Percentiles rank a stretch among this genome's conserved stretches.
These are phyloP conservation scores for Mycena galopus DNA, from an alignment of 768 basidiomycete species.

Conservation along the genomic window DNA sequence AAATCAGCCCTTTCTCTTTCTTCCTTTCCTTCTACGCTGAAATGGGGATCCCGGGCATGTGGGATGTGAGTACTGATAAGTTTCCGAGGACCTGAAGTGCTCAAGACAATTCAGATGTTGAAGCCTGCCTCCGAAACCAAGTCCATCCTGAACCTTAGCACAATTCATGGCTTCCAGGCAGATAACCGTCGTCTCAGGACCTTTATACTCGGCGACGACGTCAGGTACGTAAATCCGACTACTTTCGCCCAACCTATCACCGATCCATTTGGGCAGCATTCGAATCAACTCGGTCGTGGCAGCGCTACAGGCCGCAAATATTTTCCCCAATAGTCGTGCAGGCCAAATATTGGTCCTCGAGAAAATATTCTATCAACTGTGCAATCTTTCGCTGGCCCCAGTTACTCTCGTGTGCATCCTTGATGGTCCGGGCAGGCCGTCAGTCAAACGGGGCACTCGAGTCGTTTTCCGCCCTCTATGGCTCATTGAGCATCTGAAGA, in stretches of 20 bases:
- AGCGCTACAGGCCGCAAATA: background rate
- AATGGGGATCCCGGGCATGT: no score
- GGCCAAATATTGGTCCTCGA: background rate
- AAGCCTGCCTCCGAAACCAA: background rate
- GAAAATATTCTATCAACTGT: background rate
- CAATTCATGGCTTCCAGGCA: background rate
- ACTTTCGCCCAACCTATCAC: no score
- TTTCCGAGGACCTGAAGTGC: no score
- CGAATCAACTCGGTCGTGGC: background rate
- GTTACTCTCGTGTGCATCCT: background rate
- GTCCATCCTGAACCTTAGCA: slow-evolving; percentile 4
- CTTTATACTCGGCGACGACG: background rate
- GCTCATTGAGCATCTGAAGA: slow-evolving; percentile 2
- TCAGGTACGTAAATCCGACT: background rate
- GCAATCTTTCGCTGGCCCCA: background rate
- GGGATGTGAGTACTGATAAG: no score
- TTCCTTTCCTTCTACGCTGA: no score
- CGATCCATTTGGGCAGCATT: background rate
- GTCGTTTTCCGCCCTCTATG: background rate
- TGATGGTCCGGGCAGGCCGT: background rate
- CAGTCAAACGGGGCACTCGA: slow-evolving; percentile 7
- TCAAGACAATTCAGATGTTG: no score
- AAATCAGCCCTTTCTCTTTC: no score
- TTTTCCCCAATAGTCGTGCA: background rate
- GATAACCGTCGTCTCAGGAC: background rate